Evolutionary conservation across 306 rosid species (phyloP).

Genomic region (Calophaca sinica): DNA sequence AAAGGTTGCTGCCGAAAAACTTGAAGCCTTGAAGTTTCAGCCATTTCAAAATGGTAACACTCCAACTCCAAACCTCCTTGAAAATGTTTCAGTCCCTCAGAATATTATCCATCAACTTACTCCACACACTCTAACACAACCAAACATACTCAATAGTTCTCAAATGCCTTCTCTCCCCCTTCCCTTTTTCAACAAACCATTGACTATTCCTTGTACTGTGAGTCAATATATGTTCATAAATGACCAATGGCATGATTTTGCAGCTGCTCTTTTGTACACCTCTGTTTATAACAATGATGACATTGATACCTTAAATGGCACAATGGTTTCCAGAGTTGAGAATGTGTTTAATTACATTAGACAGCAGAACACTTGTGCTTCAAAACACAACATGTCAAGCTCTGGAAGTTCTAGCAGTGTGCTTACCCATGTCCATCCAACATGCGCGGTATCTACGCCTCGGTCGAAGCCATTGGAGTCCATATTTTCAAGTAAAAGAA

Average conservation of each 20-base stretch:
- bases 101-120: neutral
- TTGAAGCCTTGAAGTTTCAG: neutral
- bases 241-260: constrained; percentile 7
- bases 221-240: neutral
- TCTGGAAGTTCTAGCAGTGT: neutral
- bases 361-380: neutral
- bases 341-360: neutral
- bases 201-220: neutral
- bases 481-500: neutral
- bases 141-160: neutral
- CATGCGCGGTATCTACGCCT: neutral
- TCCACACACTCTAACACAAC: neutral
- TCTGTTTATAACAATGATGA: neutral
- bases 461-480: constrained; percentile 2
- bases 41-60: neutral
- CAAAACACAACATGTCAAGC: neutral
- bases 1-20: constrained; percentile 22
- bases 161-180: neutral
- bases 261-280: constrained; percentile 37
- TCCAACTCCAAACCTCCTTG: neutral
- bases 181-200: neutral
- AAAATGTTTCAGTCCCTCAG: constrained; percentile 1
- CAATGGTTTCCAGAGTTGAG: neutral
- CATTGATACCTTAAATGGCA: neutral
- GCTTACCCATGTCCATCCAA: constrained; percentile 22